A percentile compares a stretch with the other conserved stretches of the same genome.
These are phyloP conservation scores for Metschnikowia dekortorum DNA, from an alignment of 805 yeast genomes.

Conservation along the genomic window DNA sequence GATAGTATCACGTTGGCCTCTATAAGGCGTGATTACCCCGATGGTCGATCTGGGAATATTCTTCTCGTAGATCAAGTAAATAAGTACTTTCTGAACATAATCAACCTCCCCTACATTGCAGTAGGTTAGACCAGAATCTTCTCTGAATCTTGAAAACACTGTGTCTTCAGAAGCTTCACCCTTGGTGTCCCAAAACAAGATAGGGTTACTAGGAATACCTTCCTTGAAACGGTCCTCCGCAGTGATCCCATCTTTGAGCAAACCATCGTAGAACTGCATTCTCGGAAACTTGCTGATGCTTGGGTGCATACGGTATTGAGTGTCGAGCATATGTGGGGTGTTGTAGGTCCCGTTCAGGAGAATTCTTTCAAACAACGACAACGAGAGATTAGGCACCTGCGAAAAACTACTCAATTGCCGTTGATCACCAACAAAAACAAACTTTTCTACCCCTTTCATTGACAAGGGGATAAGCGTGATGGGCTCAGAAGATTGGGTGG, in stretches of 20 bases:
- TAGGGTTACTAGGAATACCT: constrained; percentile 47
- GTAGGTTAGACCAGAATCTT: constrained; percentile 55
- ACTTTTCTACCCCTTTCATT: constrained; percentile 58
- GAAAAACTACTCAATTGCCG: constrained; percentile 71
- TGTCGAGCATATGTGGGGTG: constrained; percentile 63
- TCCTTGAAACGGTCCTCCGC: constrained; percentile 45
- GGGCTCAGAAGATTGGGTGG: constrained; percentile 74
- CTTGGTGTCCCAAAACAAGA: constrained; percentile 58
- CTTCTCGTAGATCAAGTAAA: constrained; percentile 50
- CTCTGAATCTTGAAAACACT: constrained; percentile 44
- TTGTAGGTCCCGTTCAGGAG: constrained; percentile 56
- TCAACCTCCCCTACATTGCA: constrained; percentile 52
- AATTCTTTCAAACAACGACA: constrained; percentile 67
- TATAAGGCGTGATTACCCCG: constrained; percentile 67
- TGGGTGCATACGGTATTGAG: constrained; percentile 69
- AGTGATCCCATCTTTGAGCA: constrained; percentile 55
- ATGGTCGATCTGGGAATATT: constrained; percentile 47
- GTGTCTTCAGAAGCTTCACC: constrained; percentile 45
- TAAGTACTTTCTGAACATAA: constrained; percentile 44
- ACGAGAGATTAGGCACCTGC: constrained; percentile 59
- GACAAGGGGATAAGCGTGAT: constrained; percentile 67
- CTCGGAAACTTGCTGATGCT: constrained; percentile 56
- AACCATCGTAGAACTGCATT: constrained; percentile 45
- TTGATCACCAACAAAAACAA: constrained; percentile 73
- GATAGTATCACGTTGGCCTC: constrained; percentile 66